Base-by-base conservation (phyloP, 495 filamentous ascomycete genomes). In the Daldinia grandis region DNA sequence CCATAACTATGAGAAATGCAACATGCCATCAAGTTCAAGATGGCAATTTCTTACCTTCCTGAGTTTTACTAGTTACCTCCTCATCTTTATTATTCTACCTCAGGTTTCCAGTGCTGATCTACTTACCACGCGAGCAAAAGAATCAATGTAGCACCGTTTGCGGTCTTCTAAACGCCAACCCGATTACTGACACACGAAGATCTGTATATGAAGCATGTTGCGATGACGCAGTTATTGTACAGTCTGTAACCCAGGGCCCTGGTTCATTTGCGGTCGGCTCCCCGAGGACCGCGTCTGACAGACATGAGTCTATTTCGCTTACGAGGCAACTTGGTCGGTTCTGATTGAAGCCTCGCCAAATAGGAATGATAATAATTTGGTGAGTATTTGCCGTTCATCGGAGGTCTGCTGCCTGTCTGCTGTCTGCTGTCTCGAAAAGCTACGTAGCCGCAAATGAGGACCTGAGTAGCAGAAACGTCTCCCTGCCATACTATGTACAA, bases 361-460 rank as follows among this genome's bases (percentile, higher is more conserved):
- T 42, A 35, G 4, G 37, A 58, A 56, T 31, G 33, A 71, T 37
- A 65, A 57, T 44, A 68, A 53, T 62, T 33, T 53, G 27, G 6
- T 28, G 28, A 61, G 21, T 42, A 19, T 10, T 49, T 65, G 61
- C 70, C 70, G 70, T 69, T 65, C 19, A 73, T 73, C 70, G 70
- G 70, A 73, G 70, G 35, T 40, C 50, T 62, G 14, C 6, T 55
- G 35, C n/a, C 50, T 58, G n/a, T n/a, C n/a, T n/a, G n/a, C n/a
- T n/a, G 35, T 40, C 50, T 62, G 14, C 6, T 55, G 35, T 21
- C 50, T 58, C 37, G 24, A 56, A 37, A 44, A 66, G 51, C 61
- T 73, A 69, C 70, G 70, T 73, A 73, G 65, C 65, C 70, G 65
- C 56, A 62, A 49, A 65, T 54, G 50, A 66, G 60, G 40, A 33